Conservation (phyloP, 2,329 filamentous ascomycete genomes). For the Cercospora beticola region DNA sequence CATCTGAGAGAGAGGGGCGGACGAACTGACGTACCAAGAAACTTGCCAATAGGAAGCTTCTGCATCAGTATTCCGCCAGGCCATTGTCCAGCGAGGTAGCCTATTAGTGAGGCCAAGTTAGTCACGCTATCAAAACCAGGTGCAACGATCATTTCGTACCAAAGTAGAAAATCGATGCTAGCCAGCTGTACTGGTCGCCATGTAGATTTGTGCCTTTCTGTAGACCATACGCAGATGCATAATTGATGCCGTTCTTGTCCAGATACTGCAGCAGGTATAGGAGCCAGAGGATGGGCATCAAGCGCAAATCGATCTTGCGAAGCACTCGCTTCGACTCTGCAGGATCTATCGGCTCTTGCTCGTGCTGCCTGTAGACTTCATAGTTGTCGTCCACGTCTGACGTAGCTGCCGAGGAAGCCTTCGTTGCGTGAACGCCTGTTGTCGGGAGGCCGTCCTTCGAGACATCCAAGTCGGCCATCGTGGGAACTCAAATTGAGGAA, state of each 20-base stretch:
- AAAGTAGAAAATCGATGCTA: conserved; percentile 51
- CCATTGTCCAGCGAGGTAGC: conserved; percentile 48
- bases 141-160: conserved; percentile 28
- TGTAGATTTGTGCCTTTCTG: conserved; percentile 49
- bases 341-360: conserved; percentile 25
- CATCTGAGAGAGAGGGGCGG: neutral
- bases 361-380: conserved; percentile 30
- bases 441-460: neutral
- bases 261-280: conserved; percentile 44
- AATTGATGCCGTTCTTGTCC: conserved; percentile 43
- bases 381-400: conserved; percentile 35
- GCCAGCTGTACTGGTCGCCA: conserved; percentile 55
- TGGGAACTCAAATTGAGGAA: neutral
- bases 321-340: conserved; percentile 36
- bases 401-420: conserved; percentile 15
- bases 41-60: conserved; percentile 49
- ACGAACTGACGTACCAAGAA: conserved; percentile 33
- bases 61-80: conserved; percentile 48
- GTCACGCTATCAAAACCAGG: neutral
- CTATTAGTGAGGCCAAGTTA: neutral
- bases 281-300: conserved; percentile 38
- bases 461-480: neutral
- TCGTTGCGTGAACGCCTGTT: conserved; percentile 9
- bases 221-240: conserved; percentile 52
- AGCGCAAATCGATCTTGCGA: conserved; percentile 39